Conservation (phyloP, 2,329 filamentous ascomycete species). For the Fusarium napiforme region DNA sequence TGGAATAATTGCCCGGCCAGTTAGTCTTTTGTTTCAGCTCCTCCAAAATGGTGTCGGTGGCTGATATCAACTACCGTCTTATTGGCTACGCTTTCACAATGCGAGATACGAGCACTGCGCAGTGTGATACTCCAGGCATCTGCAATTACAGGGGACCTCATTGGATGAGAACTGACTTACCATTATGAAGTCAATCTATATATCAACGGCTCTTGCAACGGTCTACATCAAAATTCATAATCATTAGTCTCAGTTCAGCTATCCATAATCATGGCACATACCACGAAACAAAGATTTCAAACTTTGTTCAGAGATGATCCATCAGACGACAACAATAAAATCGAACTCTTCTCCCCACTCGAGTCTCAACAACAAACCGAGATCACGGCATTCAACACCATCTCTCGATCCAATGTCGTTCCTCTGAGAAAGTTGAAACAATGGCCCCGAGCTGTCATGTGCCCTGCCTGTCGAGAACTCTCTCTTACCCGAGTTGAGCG, state of each 20-base stretch:
- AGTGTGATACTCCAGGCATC: constrained; percentile 17
- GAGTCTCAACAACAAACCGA: neutral
- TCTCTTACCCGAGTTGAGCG: constrained; percentile 37
- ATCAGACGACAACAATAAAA: constrained; percentile 12
- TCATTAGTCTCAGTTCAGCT: neutral
- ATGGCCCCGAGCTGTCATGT: constrained; percentile 37
- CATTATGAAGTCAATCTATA: neutral
- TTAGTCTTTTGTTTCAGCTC: neutral
- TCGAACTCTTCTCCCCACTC: constrained; percentile 2
- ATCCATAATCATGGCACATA: constrained; percentile 2
- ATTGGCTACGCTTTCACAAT: constrained; percentile 15
- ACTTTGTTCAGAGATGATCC: neutral
- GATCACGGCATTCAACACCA: constrained; percentile 28
- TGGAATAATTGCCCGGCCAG: neutral
- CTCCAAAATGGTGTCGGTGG: constrained; percentile 4
- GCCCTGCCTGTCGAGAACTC: constrained; percentile 37
- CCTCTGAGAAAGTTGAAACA: constrained; percentile 36
- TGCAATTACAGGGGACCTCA: neutral
- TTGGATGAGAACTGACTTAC: neutral
- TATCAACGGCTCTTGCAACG: neutral
- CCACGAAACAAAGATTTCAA: neutral
- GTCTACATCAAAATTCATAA: neutral
- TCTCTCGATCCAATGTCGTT: constrained; percentile 30
- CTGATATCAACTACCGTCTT: neutral
- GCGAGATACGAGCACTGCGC: constrained; percentile 27